Evolutionary conservation across 352 stramenopile genomes (phyloP).

Genomic region (Phytophthora quininea): DNA sequence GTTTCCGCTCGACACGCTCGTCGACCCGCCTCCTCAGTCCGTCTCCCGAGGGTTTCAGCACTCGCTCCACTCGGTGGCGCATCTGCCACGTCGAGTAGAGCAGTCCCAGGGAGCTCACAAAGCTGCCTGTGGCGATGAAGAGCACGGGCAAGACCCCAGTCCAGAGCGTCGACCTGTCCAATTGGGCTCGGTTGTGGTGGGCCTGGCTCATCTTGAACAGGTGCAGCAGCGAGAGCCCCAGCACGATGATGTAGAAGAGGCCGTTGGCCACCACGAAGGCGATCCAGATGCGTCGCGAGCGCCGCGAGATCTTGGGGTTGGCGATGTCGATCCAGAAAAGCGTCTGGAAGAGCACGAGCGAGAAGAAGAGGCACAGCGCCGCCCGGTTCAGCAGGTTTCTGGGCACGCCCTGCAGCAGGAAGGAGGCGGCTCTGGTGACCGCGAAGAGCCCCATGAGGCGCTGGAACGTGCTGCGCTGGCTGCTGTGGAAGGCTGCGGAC

Average conservation of each 20-base stretch:
- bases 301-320: conserved; percentile 76
- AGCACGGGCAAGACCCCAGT: conserved; percentile 70
- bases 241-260: conserved; percentile 73
- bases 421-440: conserved; percentile 59
- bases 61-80: conserved; percentile 64
- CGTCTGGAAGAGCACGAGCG: conserved; percentile 86
- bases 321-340: conserved; percentile 89
- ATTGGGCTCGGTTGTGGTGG: conserved; percentile 8
- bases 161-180: conserved; percentile 39
- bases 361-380: conserved; percentile 86
- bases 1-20: conserved; percentile 64
- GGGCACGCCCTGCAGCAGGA: conserved; percentile 38
- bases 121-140: conserved; percentile 69
- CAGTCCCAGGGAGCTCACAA: conserved; percentile 69
- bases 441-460: conserved; percentile 70
- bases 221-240: conserved; percentile 67
- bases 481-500: conserved; percentile 28
- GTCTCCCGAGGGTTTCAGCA: conserved; percentile 57
- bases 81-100: conserved; percentile 84
- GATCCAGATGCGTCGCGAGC: conserved; percentile 80
- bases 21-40: conserved; percentile 55
- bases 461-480: conserved; percentile 72
- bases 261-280: conserved; percentile 74
- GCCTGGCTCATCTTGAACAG: conserved; percentile 32
- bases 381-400: conserved; percentile 74